Conservation (phyloP, 495 filamentous ascomycete species). For the Penicillium cinerascens region DNA sequence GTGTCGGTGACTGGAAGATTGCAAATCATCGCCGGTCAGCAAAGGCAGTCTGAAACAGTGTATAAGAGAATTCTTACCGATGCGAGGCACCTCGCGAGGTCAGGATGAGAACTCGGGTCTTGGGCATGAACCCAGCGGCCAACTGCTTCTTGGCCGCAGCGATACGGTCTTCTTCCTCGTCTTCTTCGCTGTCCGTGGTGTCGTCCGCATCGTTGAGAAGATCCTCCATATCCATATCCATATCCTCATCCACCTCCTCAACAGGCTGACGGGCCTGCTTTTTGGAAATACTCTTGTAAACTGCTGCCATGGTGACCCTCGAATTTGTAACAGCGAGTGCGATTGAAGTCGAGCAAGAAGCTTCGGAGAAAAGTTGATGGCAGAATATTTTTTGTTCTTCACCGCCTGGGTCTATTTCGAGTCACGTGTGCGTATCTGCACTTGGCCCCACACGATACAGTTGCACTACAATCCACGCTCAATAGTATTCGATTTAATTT, state of each 20-base stretch:
- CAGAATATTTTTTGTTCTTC: constrained; percentile 41
- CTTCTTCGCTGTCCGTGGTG: constrained; percentile 46
- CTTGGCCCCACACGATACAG: not conserved
- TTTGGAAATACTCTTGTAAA: constrained; percentile 90
- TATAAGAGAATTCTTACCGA: constrained; percentile 51
- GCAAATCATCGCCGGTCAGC: constrained; percentile 12
- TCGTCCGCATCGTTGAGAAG: constrained; percentile 42
- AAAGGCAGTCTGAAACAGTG: not conserved
- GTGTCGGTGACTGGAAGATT: constrained; percentile 71
- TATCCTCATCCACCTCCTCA: constrained; percentile 34
- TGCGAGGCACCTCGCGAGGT: constrained; percentile 87
- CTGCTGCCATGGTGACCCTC: constrained; percentile 70
- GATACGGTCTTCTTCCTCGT: constrained; percentile 29
- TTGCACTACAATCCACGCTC: not conserved
- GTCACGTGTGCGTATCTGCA: constrained; percentile 25
- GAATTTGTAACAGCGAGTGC: constrained; percentile 6
- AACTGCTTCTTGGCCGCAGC: constrained; percentile 39
- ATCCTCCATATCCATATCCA: constrained; percentile 38
- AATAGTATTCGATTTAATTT: no score
- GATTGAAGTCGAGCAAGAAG: constrained; percentile 13
- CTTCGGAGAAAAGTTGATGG: constrained; percentile 33
- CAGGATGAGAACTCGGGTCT: constrained; percentile 79
- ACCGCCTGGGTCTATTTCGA: constrained; percentile 25
- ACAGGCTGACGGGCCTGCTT: constrained; percentile 36
- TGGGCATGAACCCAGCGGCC: constrained; percentile 44